These are phyloP conservation scores for Peltaster fructicola DNA, from an alignment of 2,329 filamentous ascomycete species.

Conservation along the genomic window DNA sequence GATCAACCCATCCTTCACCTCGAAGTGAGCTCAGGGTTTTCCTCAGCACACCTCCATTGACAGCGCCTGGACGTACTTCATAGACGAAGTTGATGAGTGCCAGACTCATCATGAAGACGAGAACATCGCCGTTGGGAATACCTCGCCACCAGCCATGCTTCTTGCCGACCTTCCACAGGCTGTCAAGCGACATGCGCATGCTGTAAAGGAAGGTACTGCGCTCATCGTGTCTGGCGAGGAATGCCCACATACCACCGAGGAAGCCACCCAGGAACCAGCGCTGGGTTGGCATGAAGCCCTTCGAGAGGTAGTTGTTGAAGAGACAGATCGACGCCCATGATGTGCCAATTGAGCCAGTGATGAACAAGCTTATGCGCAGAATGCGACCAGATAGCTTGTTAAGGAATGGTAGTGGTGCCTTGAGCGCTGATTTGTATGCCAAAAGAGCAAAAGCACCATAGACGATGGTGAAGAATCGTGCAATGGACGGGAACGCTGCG, in stretches of 20 bases:
- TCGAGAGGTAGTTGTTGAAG: slow-evolving; percentile 64
- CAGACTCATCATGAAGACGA: slow-evolving; percentile 64
- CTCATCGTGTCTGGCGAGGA: slow-evolving; percentile 48
- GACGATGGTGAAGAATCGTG: slow-evolving; percentile 59
- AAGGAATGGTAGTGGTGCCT: slow-evolving; percentile 49
- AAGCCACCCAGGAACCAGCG: slow-evolving; percentile 83
- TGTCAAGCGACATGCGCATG: slow-evolving; percentile 61
- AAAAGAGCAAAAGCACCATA: slow-evolving; percentile 56
- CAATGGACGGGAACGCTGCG: slow-evolving; percentile 59
- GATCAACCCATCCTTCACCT: slow-evolving; percentile 60
- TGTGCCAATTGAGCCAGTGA: slow-evolving; percentile 69
- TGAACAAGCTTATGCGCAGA: slow-evolving; percentile 57
- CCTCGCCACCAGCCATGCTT: slow-evolving; percentile 81
- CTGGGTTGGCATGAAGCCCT: slow-evolving; percentile 57
- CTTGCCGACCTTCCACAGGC: slow-evolving; percentile 79
- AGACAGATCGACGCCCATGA: slow-evolving; percentile 82
- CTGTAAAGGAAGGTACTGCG: slow-evolving; percentile 61
- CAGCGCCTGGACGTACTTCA: slow-evolving; percentile 49
- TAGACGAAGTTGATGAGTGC: slow-evolving; percentile 63
- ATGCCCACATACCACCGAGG: slow-evolving; percentile 69
- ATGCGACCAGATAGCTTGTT: slow-evolving; percentile 50
- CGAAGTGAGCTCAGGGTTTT: slow-evolving; percentile 58
- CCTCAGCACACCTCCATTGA: slow-evolving; percentile 48
- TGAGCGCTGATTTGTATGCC: slow-evolving; percentile 48
- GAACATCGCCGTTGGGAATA: slow-evolving; percentile 64